A percentile compares a stretch with the other conserved stretches of the same genome.
These are phyloP conservation scores for Aurantiochytrium sp. DNA, from an alignment of 108 stramenopile species.

Conservation along the genomic window DNA sequence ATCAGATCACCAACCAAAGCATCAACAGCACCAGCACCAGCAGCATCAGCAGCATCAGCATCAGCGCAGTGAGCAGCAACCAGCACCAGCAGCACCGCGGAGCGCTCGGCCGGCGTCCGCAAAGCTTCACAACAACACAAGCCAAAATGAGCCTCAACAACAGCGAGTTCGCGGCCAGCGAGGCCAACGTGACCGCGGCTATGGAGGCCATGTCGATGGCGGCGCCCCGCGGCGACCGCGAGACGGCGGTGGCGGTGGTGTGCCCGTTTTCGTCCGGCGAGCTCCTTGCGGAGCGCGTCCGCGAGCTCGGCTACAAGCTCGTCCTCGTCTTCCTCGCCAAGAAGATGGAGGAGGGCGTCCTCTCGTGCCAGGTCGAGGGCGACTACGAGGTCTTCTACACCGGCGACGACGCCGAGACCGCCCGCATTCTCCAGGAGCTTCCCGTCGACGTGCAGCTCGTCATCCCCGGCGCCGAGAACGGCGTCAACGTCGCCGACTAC, in stretches of 20 bases:
- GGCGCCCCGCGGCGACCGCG: neutral
- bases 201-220: neutral
- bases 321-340: slow-evolving; percentile 45
- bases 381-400: neutral
- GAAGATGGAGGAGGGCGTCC: neutral
- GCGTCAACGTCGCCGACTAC: slow-evolving; percentile 51
- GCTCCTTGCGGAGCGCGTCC: slow-evolving; percentile 40
- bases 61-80: no score
- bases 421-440: slow-evolving; percentile 38
- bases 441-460: slow-evolving; percentile 41
- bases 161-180: neutral
- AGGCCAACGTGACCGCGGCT: neutral
- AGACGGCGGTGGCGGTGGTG: slow-evolving; percentile 69
- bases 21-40: no score
- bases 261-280: slow-evolving; percentile 87
- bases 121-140: no score
- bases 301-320: slow-evolving; percentile 36
- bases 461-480: slow-evolving; percentile 53
- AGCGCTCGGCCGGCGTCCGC: no score
- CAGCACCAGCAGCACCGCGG: no score
- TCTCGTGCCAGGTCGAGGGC: neutral
- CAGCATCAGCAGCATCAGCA: no score
- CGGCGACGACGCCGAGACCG: neutral
- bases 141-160: no score
- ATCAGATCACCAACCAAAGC: no score